Conservation (phyloP, 2,329 filamentous ascomycete genomes). For the Trichoderma sp. region DNA sequence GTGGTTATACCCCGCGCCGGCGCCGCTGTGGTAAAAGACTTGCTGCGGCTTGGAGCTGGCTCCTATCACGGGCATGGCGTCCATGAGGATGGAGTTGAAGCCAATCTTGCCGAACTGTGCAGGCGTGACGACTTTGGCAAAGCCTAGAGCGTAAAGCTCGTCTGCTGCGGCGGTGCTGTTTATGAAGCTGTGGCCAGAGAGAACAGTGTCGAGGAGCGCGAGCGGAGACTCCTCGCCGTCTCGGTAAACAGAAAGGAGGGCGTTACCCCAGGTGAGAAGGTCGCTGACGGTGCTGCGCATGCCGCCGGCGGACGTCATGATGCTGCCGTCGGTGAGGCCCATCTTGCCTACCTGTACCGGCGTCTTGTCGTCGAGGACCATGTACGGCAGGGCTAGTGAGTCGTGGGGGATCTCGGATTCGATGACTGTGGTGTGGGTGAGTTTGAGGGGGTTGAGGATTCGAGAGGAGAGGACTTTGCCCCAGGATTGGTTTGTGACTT, state of each 20-base stretch:
- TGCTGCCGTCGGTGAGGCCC: background rate
- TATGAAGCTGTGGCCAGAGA: background rate
- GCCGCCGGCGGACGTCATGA: background rate
- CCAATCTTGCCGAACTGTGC: background rate
- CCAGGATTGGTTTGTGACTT: background rate
- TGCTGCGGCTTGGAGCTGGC: background rate
- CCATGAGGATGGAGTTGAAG: background rate
- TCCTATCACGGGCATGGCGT: background rate
- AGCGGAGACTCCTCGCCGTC: background rate
- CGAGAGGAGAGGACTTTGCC: background rate
- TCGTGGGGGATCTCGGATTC: background rate
- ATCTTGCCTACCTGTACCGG: background rate
- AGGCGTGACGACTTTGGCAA: background rate
- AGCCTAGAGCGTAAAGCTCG: background rate
- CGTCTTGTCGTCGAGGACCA: background rate
- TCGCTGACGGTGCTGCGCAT: slow-evolving; percentile 1
- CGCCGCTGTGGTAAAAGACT: background rate
- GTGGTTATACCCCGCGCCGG: background rate
- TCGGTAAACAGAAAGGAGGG: background rate
- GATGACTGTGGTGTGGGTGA: background rate
- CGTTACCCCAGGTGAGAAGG: background rate
- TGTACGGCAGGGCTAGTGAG: background rate
- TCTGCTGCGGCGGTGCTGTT: background rate
- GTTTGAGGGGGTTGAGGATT: background rate
- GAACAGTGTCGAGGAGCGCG: background rate